Base-by-base conservation (phyloP, 2,329 filamentous ascomycete genomes). In the Beauveria australis region DNA sequence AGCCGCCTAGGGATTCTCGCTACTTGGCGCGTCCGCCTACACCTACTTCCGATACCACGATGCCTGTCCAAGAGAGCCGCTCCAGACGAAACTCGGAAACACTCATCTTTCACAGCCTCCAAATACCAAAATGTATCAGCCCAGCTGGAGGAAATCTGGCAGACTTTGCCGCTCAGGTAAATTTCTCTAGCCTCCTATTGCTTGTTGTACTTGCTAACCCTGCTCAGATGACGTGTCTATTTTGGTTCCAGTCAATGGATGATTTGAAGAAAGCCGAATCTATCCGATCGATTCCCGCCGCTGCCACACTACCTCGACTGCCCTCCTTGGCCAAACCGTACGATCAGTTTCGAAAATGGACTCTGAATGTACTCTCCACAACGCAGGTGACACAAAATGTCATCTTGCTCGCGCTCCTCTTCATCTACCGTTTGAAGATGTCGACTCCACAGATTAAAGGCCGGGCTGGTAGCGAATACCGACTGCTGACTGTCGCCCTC, bases 351-450 rank as follows among this genome's bases (percentile, higher is more conserved):
- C 85, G 88, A 69, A 95, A 96, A 81, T 97, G 94, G 94, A 91
- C 97, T 4, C 86, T 90, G 53, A 91, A 86, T 9, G 91, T 97
- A 60, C 79, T 99, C 19, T 89, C 91, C 0, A 97, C 94, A 0
- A 99, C 94, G 0, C 92, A 97, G 72, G 93, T 99, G 40, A 94
- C 92, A 57, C 92, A 94, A 69, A 97, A 97, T 69, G 94, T 99
- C 58, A 91, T 97, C 47, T 75, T 97, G 12, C 76, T 99, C 53
- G 93, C 93, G 0, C 77, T 99, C 49, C 77, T 97, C 41, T 97
- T 97, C 77, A 89, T 99, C 65, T 95, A 97, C 74, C 84, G 93
- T 52, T 76, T 99, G 64, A 97, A 97, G 78, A 90, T 88, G 72
- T 87, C 89, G 64, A 97, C 96, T 67, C 90, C 92, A 0, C 85